Evolutionary conservation across 495 filamentous ascomycete genomes (phyloP).

Genomic region (Platismatia glauca): DNA sequence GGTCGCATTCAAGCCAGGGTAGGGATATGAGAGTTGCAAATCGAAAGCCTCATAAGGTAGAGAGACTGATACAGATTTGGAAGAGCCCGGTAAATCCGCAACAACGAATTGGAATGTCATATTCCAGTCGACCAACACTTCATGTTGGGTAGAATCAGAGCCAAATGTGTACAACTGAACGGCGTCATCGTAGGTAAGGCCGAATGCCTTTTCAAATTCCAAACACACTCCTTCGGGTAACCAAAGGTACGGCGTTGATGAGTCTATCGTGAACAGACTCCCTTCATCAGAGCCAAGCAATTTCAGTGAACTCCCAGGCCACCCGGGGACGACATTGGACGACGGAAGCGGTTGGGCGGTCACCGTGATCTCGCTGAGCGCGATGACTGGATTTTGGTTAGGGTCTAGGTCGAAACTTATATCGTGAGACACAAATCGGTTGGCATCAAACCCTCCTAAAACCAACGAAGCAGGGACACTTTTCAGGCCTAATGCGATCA

Average conservation of each 20-base stretch:
- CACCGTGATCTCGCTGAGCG: slow-evolving; percentile 47
- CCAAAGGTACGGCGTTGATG: slow-evolving; percentile 60
- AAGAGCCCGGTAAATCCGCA: slow-evolving; percentile 36
- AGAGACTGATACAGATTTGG: slow-evolving; percentile 48
- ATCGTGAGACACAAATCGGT: slow-evolving; percentile 47
- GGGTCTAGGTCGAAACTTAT: slow-evolving; percentile 45
- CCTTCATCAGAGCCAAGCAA: slow-evolving; percentile 40
- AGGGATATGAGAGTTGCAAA: slow-evolving; percentile 48
- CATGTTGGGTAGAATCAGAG: slow-evolving; percentile 26
- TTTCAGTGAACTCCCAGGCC: slow-evolving; percentile 30
- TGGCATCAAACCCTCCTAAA: slow-evolving; percentile 55
- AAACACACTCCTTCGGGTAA: slow-evolving; percentile 53
- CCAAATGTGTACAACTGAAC: slow-evolving; percentile 40
- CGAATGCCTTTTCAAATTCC: slow-evolving; percentile 50
- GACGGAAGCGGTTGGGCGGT: slow-evolving; percentile 30
- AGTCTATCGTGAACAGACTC: slow-evolving; percentile 51
- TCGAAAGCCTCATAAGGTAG: slow-evolving; percentile 58
- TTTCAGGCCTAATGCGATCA: slow-evolving; percentile 31
- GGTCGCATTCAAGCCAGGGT: slow-evolving; percentile 28
- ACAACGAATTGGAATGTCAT: slow-evolving; percentile 49
- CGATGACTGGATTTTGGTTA: slow-evolving; percentile 41
- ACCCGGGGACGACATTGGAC: slow-evolving; percentile 33
- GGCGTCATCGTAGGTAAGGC: slow-evolving; percentile 47
- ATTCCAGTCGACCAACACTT: slow-evolving; percentile 21
- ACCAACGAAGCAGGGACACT: slow-evolving; percentile 47